Conservation (phyloP, 768 basidiomycete species). For the Macrolepiota albuminosa region DNA sequence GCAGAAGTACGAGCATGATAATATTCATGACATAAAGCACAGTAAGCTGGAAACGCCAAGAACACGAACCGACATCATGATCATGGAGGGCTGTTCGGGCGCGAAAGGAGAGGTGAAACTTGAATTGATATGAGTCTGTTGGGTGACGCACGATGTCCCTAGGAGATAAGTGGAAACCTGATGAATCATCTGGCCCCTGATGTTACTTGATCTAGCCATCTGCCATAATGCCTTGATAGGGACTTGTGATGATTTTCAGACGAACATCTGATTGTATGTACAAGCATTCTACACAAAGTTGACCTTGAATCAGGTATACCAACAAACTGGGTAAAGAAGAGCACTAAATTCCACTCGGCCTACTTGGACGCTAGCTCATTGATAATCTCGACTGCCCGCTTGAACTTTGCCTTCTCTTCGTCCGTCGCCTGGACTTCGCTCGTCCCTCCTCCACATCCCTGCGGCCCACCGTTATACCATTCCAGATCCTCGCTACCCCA, state of each 20-base stretch:
- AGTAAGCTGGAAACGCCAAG: neutral
- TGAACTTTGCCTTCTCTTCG: slow-evolving; percentile 64
- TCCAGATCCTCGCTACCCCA: slow-evolving; percentile 51
- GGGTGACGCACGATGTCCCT: too few species aligned
- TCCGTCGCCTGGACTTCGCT: slow-evolving; percentile 47
- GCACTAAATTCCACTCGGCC: neutral
- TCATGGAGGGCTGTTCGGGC: neutral
- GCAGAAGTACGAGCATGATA: neutral
- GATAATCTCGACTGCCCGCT: slow-evolving; percentile 65
- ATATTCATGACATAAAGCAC: too few species aligned
- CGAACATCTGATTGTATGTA: too few species aligned
- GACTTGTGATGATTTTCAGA: too few species aligned
- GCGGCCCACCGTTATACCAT: slow-evolving; percentile 60
- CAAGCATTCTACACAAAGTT: too few species aligned
- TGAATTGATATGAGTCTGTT: neutral
- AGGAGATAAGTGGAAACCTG: too few species aligned
- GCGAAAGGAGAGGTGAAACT: neutral
- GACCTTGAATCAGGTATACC: too few species aligned
- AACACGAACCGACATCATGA: neutral
- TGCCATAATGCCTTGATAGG: too few species aligned
- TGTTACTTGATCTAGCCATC: too few species aligned
- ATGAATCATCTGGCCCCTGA: too few species aligned
- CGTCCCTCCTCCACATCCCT: slow-evolving; percentile 52
- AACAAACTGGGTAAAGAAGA: too few species aligned
- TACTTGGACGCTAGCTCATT: slow-evolving; percentile 37